Percentiles rank a stretch among this genome's conserved stretches.
phyloP scores from a whole-genome alignment of 805 yeast species.

The Kazachstania kunashirensis region DNA sequence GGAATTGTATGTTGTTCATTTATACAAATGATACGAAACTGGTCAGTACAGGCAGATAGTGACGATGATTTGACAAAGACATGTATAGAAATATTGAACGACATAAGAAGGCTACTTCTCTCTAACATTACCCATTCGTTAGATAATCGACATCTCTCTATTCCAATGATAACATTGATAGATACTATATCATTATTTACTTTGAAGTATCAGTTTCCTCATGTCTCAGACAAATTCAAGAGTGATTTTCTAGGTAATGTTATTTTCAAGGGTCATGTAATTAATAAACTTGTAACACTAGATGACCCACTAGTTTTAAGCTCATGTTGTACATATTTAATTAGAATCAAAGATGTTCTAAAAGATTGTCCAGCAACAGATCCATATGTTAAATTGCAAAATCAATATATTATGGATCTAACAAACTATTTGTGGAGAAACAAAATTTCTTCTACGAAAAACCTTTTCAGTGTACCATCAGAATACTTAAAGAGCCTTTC shows the following conservation, averaged over 20 bases:
- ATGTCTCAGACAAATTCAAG: neutral
- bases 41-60: slow-evolving; percentile 6
- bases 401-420: slow-evolving; percentile 20
- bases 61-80: slow-evolving; percentile 2
- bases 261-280: slow-evolving; percentile 9
- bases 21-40: slow-evolving; percentile 10
- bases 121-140: slow-evolving; percentile 7
- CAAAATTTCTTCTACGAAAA: slow-evolving; percentile 12
- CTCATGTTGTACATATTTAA: slow-evolving; percentile 17
- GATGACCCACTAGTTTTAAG: slow-evolving; percentile 21
- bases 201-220: neutral
- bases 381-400: slow-evolving; percentile 15
- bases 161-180: slow-evolving; percentile 7
- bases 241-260: slow-evolving; percentile 8
- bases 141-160: slow-evolving; percentile 12
- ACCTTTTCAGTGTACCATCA: slow-evolving; percentile 17
- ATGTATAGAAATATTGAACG: slow-evolving; percentile 8
- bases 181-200: slow-evolving; percentile 5
- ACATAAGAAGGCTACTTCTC: slow-evolving; percentile 10
- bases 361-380: slow-evolving; percentile 10
- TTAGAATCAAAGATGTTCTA: slow-evolving; percentile 9
- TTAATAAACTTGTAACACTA: slow-evolving; percentile 12
- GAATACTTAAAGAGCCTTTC: slow-evolving; percentile 13
- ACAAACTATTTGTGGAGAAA: slow-evolving; percentile 28
- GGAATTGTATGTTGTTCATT: slow-evolving; percentile 8